Evolutionary conservation across 2,329 filamentous ascomycete species (phyloP), one percentile per base, ranked within the genome.

Genomic region (Aspergillus versicolor): DNA sequence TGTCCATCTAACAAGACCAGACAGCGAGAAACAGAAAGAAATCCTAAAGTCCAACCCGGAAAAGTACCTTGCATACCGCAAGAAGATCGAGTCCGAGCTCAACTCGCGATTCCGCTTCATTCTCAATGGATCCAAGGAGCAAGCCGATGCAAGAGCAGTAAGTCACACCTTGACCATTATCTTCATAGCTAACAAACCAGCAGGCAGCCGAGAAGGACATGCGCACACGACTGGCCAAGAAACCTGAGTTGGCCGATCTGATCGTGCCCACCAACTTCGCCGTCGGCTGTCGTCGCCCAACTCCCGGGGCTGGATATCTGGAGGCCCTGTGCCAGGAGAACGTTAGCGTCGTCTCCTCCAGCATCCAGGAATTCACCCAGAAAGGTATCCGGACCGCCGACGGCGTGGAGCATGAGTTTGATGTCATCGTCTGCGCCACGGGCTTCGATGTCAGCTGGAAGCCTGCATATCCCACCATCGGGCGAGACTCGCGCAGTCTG

Each of bases 251-350:
- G 1, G 51, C 65, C 5, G 69, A 71, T 22, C 30, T 75, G 59
- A 62, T 79, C 1, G 61, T 77, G 3, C 76, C 76, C 2, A 56
- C 37, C 1, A 62, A 70, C 3, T 79, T 76, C 40, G 66, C 73
- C 4, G 70, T 74, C 7, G 68, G 72, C 8, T 79, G 77, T 57
- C 71, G 76, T 45, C 73, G 77, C 13, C 65, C 78, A 5, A 79
- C 76, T 1, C 77, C 77, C 0, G 78, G 76, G 0, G 71, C 73
- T 1, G 75, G 76, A 2, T 80, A 79, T 53, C 69, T 89, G 3
- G 86, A 88, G 67, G 84, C 85, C 0, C 74, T 88, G n/a, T 78
- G 79, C 0, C 77, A 82, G 57, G 79, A 81, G 7, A 87, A 88
- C 54, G 84, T 87, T 1, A 77, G 81, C 2, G 82, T 84, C 58